Conservation (phyloP, 1,139 yeast species). For the Pichia inconspicua region DNA sequence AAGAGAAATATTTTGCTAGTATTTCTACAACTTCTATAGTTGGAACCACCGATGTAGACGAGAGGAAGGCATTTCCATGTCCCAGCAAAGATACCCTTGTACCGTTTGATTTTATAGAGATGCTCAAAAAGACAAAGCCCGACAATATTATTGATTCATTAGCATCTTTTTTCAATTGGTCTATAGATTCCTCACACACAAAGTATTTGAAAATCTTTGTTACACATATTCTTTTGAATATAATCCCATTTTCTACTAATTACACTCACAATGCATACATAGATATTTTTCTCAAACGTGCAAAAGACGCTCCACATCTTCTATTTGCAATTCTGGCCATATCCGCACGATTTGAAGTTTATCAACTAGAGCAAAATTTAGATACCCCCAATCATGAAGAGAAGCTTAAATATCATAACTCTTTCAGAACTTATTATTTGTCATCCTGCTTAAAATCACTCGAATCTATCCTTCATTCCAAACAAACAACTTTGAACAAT, state of each 20-base stretch:
- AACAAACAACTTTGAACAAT: conserved; percentile 36
- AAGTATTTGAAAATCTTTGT: conserved; percentile 31
- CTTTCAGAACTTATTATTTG: conserved; percentile 42
- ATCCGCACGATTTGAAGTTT: conserved; percentile 44
- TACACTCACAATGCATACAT: conserved; percentile 32
- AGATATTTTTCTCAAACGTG: conserved; percentile 44
- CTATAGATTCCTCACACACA: conserved; percentile 27
- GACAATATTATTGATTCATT: conserved; percentile 20
- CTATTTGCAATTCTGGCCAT: conserved; percentile 54
- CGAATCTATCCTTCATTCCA: conserved; percentile 33
- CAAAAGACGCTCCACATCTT: conserved; percentile 45
- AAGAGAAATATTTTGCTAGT: not conserved
- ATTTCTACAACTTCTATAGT: not conserved
- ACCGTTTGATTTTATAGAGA: conserved; percentile 22
- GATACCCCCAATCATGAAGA: conserved; percentile 12
- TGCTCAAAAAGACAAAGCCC: conserved; percentile 24
- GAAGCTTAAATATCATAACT: conserved; percentile 33
- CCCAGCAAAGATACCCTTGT: conserved; percentile 1
- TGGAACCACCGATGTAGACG: not conserved
- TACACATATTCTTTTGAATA: conserved; percentile 33
- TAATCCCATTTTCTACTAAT: conserved; percentile 31
- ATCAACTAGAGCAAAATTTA: conserved; percentile 24
- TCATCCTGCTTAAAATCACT: conserved; percentile 46
- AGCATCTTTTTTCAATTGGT: conserved; percentile 27
- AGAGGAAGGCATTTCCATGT: conserved; percentile 11